Evolutionary conservation across 2,329 filamentous ascomycete species (phyloP).

Genomic region (Xylaria sp.): DNA sequence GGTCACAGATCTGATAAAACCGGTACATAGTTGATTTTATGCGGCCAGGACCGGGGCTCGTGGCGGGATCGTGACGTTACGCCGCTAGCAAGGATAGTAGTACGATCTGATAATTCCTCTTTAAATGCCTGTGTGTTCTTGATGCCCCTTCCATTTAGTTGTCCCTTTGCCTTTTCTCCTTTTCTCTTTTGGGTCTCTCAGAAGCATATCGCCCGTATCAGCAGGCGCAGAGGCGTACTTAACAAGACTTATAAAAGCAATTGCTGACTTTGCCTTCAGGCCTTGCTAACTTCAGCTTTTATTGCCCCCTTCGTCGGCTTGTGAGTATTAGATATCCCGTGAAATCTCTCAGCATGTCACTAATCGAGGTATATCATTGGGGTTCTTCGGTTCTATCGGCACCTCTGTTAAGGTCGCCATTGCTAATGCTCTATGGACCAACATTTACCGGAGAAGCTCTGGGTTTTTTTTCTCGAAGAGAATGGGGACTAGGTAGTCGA

Average conservation of each 20-base stretch:
- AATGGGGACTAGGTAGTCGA: constrained; percentile 1
- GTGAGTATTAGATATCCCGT: neutral
- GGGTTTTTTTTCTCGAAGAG: constrained; percentile 7
- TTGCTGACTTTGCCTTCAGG: constrained; percentile 9
- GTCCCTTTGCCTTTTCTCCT: neutral
- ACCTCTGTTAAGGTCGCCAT: constrained; percentile 10
- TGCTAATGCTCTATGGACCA: constrained; percentile 21
- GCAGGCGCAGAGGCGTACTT: neutral
- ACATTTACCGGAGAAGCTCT: too few species aligned
- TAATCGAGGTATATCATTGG: neutral
- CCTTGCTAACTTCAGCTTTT: constrained; percentile 14
- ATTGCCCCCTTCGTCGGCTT: constrained; percentile 23
- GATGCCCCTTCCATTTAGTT: neutral
- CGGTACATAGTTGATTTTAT: too few species aligned
- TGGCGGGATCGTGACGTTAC: constrained; percentile 1
- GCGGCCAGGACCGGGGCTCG: neutral
- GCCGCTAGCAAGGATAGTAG: neutral
- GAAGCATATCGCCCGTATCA: neutral
- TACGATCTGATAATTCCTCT: constrained; percentile 25
- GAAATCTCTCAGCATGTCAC: neutral
- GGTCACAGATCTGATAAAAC: too few species aligned
- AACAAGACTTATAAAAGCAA: neutral
- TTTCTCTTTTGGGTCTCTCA: neutral
- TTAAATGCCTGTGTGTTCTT: constrained; percentile 12
- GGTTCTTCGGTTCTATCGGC: constrained; percentile 20